phyloP scores from a whole-genome alignment of 805 yeast species.

The Candida ovalis region DNA sequence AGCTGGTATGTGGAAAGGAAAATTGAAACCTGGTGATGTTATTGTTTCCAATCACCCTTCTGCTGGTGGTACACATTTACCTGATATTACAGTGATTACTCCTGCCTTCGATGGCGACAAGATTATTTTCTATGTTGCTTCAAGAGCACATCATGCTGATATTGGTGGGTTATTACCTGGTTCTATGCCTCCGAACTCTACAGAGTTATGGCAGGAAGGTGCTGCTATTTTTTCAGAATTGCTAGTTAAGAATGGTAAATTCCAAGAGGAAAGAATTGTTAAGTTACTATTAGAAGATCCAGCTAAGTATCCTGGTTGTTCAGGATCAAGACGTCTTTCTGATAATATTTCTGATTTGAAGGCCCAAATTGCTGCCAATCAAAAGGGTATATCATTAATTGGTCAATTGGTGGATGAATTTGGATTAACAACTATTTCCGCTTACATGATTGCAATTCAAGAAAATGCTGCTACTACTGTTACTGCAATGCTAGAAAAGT shows the following conservation, averaged over 20 bases:
- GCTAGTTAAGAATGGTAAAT: conserved; percentile 65
- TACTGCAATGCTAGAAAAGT: conserved; percentile 44
- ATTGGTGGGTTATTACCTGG: conserved; percentile 93
- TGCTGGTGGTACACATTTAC: conserved; percentile 83
- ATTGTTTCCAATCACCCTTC: conserved; percentile 77
- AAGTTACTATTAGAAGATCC: conserved; percentile 67
- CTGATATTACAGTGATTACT: conserved; percentile 88
- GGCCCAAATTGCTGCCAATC: conserved; percentile 88
- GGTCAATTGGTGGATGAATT: conserved; percentile 59
- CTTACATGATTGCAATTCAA: conserved; percentile 81
- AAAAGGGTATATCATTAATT: conserved; percentile 72
- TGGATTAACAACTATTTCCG: conserved; percentile 52
- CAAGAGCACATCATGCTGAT: conserved; percentile 95
- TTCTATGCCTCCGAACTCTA: conserved; percentile 91
- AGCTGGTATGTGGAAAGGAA: conserved; percentile 59
- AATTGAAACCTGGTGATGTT: conserved; percentile 69
- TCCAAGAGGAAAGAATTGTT: conserved; percentile 69
- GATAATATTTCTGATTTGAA: conserved; percentile 83
- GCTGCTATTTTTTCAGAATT: conserved; percentile 80
- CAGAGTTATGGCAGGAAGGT: conserved; percentile 83
- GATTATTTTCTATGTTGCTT: conserved; percentile 83
- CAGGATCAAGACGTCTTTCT: conserved; percentile 79
- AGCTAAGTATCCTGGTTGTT: conserved; percentile 77
- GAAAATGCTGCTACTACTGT: conserved; percentile 74
- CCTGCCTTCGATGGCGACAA: conserved; percentile 70